A percentile compares a stretch with the other conserved stretches of the same genome.
phyloP scores from a whole-genome alignment of 768 basidiomycete species.

The Tylopilus rubrobrunneus region DNA sequence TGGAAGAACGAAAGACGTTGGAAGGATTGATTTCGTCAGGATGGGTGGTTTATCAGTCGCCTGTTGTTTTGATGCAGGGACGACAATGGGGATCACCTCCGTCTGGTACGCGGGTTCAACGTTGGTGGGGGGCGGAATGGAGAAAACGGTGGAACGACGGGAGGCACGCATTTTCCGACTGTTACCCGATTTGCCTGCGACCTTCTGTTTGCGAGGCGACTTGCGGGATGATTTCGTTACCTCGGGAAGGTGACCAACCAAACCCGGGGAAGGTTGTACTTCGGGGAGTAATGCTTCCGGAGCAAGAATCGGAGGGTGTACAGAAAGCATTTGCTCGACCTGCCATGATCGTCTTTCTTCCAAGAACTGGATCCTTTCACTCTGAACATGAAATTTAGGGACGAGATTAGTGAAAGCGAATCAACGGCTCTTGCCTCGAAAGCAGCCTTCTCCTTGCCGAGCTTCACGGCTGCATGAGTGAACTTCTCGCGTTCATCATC shows the following conservation, averaged over 20 bases:
- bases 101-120: slow-evolving; percentile 49
- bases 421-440: slow-evolving; percentile 53
- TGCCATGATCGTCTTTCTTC: slow-evolving; percentile 79
- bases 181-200: slow-evolving; percentile 44
- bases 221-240: slow-evolving; percentile 41
- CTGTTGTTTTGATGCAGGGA: slow-evolving; percentile 28
- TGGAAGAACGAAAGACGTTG: slow-evolving; percentile 72
- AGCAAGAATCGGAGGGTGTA: slow-evolving; percentile 43
- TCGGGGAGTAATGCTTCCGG: slow-evolving; percentile 23
- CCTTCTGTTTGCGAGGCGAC: slow-evolving; percentile 43
- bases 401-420: neutral
- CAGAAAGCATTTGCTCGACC: slow-evolving; percentile 56
- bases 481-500: slow-evolving; percentile 64
- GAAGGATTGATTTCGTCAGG: slow-evolving; percentile 48
- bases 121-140: slow-evolving; percentile 32
- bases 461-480: slow-evolving; percentile 56
- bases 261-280: slow-evolving; percentile 15
- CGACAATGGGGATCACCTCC: slow-evolving; percentile 39
- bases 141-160: slow-evolving; percentile 43
- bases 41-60: slow-evolving; percentile 15
- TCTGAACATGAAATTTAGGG: slow-evolving; percentile 35
- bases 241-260: slow-evolving; percentile 24
- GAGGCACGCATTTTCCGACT: slow-evolving; percentile 44
- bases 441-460: slow-evolving; percentile 60
- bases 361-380: slow-evolving; percentile 53